A percentile compares a stretch with the other conserved stretches of the same genome.
Conservation (phyloP, 805 yeast species). For the Myxozyma nipponensis region DNA sequence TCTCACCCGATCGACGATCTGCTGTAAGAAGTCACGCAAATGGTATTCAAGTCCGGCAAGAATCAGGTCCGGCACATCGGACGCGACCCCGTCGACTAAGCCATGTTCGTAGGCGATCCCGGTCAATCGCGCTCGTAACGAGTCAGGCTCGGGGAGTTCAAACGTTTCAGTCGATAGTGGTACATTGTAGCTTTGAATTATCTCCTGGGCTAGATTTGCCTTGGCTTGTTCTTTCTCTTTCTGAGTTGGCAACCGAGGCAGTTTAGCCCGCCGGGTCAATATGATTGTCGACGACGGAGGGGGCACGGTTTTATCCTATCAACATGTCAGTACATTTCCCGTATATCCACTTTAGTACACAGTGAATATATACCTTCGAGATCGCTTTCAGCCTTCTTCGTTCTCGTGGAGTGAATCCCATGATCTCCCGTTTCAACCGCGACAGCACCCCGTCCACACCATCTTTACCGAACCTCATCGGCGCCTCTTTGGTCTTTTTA, state of each 20-base stretch:
- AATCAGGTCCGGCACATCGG: constrained; percentile 73
- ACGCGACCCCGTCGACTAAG: constrained; percentile 70
- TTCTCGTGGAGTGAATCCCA: constrained; percentile 81
- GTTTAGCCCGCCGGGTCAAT: constrained; percentile 46
- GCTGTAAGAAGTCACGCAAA: constrained; percentile 67
- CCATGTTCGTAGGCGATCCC: constrained; percentile 91
- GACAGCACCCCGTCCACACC: constrained; percentile 63
- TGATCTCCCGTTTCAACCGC: constrained; percentile 74
- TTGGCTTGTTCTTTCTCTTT: constrained; percentile 37
- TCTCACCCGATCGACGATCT: constrained; percentile 66
- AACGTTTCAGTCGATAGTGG: constrained; percentile 73
- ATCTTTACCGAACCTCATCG: constrained; percentile 42
- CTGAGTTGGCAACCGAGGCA: constrained; percentile 80
- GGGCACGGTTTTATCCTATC: constrained; percentile 61
- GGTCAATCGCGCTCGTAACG: constrained; percentile 61
- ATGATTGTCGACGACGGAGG: constrained; percentile 36
- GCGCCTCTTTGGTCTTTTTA: constrained; percentile 47
- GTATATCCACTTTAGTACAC: background rate
- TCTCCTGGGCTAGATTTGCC: constrained; percentile 65
- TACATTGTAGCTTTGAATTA: constrained; percentile 76
- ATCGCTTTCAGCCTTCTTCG: constrained; percentile 79
- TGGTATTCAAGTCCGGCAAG: constrained; percentile 79
- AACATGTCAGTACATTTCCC: background rate
- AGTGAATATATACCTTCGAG: constrained; percentile 40
- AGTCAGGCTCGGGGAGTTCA: constrained; percentile 78